Conservation (phyloP, 2,329 filamentous ascomycete species). For the Diaporthe sp. region DNA sequence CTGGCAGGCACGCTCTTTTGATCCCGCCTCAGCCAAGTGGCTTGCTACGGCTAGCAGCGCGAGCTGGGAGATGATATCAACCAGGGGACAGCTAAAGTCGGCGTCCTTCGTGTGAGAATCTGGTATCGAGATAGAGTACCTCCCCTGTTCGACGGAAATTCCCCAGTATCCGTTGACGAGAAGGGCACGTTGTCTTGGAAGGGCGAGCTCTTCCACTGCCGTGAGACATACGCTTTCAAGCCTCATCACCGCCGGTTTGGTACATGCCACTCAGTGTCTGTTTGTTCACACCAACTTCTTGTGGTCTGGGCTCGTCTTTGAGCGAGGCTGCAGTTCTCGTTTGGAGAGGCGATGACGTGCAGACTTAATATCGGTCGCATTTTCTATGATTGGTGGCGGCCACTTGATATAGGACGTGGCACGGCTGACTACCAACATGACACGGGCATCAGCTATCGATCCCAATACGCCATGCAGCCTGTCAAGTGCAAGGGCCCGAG, state of each 20-base stretch:
- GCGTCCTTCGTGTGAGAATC: neutral
- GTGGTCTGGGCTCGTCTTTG: neutral
- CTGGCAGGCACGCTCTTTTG: too few species aligned
- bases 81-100: neutral
- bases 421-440: neutral
- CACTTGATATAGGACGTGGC: neutral
- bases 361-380: neutral
- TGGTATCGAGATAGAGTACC: neutral
- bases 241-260: slow-evolving; percentile 14
- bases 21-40: slow-evolving; percentile 4
- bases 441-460: neutral
- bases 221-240: slow-evolving; percentile 15
- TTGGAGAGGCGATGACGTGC: slow-evolving; percentile 5
- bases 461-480: slow-evolving; percentile 14
- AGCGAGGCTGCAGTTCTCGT: neutral
- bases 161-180: slow-evolving; percentile 8
- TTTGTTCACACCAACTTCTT: neutral
- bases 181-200: slow-evolving; percentile 26
- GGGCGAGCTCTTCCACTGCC: neutral
- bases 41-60: neutral
- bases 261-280: neutral
- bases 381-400: neutral
- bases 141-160: neutral
- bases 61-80: neutral
- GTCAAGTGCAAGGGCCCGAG: neutral